Evolutionary conservation across 169 alveolate genomes (phyloP).

Genomic region (Plasmodium vivax): DNA sequence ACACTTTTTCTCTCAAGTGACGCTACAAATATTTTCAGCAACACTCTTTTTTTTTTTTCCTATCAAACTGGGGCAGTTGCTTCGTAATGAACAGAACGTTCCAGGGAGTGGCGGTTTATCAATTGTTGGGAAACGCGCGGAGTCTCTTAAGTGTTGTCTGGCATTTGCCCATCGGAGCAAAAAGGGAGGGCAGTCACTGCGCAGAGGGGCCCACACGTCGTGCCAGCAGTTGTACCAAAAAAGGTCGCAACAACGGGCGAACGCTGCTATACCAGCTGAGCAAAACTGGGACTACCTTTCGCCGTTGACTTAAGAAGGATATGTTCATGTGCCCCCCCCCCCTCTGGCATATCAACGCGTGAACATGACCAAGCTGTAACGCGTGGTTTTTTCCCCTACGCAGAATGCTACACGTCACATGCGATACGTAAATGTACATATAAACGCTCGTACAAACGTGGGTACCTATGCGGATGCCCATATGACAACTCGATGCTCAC

Average conservation of each 20-base stretch:
- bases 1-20: neutral
- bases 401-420: neutral
- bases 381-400: neutral
- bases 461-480: neutral
- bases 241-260: neutral
- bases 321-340: conserved; percentile 2
- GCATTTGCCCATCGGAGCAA: neutral
- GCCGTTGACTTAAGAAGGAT: neutral
- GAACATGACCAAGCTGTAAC: neutral
- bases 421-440: neutral
- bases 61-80: neutral
- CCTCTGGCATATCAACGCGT: neutral
- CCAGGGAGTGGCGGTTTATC: neutral
- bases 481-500: neutral
- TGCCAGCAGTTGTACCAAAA: neutral
- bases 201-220: neutral
- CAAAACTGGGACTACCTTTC: neutral
- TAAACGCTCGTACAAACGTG: neutral
- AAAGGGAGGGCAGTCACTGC: neutral
- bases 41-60: neutral
- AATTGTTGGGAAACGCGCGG: neutral
- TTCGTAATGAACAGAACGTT: neutral
- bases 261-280: neutral
- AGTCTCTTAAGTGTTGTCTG: neutral
- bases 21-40: neutral